Evolutionary conservation across 176 grass and related monocot species (phyloP).

Genomic region (Stipa capillata): DNA sequence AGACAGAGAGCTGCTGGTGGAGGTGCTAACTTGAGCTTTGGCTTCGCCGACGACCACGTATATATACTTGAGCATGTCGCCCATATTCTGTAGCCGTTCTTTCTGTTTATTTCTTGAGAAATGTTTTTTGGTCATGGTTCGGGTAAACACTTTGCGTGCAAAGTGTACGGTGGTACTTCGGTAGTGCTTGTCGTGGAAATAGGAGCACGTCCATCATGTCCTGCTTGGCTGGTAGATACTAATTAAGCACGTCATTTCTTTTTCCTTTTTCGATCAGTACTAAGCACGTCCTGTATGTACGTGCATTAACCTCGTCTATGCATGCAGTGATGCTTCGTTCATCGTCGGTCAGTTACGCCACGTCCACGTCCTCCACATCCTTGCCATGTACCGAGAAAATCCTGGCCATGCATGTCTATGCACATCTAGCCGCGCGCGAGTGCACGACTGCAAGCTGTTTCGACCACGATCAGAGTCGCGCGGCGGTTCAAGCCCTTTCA

Average conservation of each 20-base stretch:
- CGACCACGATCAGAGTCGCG: too few species aligned
- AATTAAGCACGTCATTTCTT: too few species aligned
- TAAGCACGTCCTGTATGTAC: too few species aligned
- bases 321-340: background rate
- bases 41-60: background rate
- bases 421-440: too few species aligned
- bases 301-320: background rate
- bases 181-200: conserved; percentile 7
- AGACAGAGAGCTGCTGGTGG: conserved; percentile 9
- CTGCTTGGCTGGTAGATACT: too few species aligned
- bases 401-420: too few species aligned
- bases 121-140: background rate
- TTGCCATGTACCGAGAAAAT: too few species aligned
- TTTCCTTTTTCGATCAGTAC: too few species aligned
- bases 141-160: too few species aligned
- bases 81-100: background rate
- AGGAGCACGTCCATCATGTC: conserved; percentile 9
- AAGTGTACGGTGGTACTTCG: too few species aligned
- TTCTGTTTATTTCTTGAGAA: background rate
- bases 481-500: background rate
- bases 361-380: background rate
- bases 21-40: conserved; percentile 11
- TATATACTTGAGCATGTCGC: conserved; percentile 18
- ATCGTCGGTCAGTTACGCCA: background rate
- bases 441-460: too few species aligned